Percentiles rank a stretch among this genome's conserved stretches.
Conservation (phyloP, 2,329 filamentous ascomycete species). For the Arthrobotrys conoides region DNA sequence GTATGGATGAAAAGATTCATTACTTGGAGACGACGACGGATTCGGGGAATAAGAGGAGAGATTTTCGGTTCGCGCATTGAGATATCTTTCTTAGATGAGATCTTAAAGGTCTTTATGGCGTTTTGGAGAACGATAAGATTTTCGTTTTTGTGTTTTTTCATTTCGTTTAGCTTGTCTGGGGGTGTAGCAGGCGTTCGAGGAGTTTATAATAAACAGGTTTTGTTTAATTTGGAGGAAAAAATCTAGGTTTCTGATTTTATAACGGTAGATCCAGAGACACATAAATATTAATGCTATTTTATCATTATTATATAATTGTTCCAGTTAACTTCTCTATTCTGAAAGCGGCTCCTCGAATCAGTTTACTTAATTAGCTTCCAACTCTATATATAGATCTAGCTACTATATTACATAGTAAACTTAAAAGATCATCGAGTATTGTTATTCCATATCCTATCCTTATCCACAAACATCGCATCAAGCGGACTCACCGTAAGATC, state of each 20-base stretch:
- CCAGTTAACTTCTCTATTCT: no score
- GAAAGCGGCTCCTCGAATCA: no score
- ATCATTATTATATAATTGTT: no score
- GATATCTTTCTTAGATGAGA: background rate
- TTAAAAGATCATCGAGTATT: no score
- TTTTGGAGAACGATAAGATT: slow-evolving; percentile 4
- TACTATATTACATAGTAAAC: background rate
- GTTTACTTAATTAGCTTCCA: no score
- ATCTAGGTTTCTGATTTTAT: background rate
- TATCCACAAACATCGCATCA: background rate
- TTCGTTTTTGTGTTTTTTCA: background rate
- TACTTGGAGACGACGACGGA: slow-evolving; percentile 70
- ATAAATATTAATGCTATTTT: slow-evolving; percentile 10
- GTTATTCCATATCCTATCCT: background rate
- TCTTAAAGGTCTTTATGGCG: background rate
- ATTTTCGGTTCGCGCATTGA: slow-evolving; percentile 68
- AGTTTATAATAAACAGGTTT: background rate
- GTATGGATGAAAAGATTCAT: slow-evolving; percentile 68
- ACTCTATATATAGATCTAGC: no score
- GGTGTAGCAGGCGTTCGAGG: background rate
- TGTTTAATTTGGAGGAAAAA: background rate
- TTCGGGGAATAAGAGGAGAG: slow-evolving; percentile 69
- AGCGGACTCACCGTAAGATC: background rate
- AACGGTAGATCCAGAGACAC: background rate
- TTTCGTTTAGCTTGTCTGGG: background rate